phyloP scores from a whole-genome alignment of 2,329 filamentous ascomycete genomes.

The Basipetospora sp. region DNA sequence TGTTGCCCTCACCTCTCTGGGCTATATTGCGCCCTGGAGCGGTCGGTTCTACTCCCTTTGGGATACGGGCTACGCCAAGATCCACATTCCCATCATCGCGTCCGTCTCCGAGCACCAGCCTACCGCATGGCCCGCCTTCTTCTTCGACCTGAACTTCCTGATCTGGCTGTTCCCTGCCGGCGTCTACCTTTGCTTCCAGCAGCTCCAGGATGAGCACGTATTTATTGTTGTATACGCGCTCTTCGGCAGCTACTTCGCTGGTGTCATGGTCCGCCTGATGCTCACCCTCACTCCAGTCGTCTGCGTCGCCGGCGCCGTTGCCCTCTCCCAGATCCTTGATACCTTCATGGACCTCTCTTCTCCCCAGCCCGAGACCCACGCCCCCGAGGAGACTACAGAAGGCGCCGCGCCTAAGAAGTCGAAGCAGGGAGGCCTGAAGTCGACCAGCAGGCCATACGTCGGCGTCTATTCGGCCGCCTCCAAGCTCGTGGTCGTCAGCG shows the following conservation, averaged over 20 bases:
- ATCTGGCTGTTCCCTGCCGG: slow-evolving; percentile 99
- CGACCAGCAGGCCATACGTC: slow-evolving; percentile 56
- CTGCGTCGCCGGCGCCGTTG: slow-evolving; percentile 83
- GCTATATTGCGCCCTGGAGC: slow-evolving; percentile 92
- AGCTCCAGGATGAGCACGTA: slow-evolving; percentile 87
- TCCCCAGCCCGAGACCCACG: slow-evolving; percentile 37
- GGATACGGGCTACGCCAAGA: slow-evolving; percentile 97
- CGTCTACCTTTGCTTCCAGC: slow-evolving; percentile 95
- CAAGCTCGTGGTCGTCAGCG: slow-evolving; percentile 60
- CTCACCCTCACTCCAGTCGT: slow-evolving; percentile 91
- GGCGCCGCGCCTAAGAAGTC: slow-evolving; percentile 39
- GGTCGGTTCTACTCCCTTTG: slow-evolving; percentile 98
- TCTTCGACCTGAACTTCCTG: slow-evolving; percentile 94
- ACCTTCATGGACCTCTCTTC: slow-evolving; percentile 59
- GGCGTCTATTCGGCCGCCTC: slow-evolving; percentile 73
- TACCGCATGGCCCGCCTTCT: slow-evolving; percentile 97
- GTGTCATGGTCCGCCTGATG: slow-evolving; percentile 99
- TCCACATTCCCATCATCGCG: slow-evolving; percentile 97
- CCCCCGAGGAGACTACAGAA: slow-evolving; percentile 16
- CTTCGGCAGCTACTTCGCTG: slow-evolving; percentile 92
- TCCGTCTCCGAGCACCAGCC: slow-evolving; percentile 99
- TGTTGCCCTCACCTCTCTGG: slow-evolving; percentile 74
- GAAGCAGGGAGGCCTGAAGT: slow-evolving; percentile 45
- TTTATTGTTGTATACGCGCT: slow-evolving; percentile 97
- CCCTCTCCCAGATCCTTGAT: slow-evolving; percentile 75